Percentiles rank a stretch among this genome's conserved stretches.
Evolutionary conservation across 805 yeast genomes (phyloP).

Genomic region (Cyberlindnera galapagoensis): DNA sequence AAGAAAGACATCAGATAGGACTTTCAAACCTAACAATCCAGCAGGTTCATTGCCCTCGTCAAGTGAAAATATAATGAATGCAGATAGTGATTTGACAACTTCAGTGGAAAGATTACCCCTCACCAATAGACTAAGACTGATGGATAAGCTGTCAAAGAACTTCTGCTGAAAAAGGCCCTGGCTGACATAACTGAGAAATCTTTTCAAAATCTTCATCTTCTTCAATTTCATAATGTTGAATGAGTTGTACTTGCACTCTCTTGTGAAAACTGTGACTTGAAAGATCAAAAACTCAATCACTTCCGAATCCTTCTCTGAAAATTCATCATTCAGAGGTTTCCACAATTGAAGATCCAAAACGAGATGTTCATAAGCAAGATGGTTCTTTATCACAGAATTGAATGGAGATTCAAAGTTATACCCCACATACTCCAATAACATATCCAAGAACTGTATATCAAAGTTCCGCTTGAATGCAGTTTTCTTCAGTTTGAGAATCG

Average conservation of each 20-base stretch:
- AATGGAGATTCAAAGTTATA: slow-evolving; percentile 43
- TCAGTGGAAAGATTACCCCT: slow-evolving; percentile 48
- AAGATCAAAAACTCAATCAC: slow-evolving; percentile 46
- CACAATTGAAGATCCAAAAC: slow-evolving; percentile 62
- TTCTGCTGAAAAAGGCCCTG: slow-evolving; percentile 29
- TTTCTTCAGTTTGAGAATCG: slow-evolving; percentile 43
- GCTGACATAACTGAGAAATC: slow-evolving; percentile 23
- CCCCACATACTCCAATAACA: slow-evolving; percentile 49
- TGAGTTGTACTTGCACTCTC: slow-evolving; percentile 42
- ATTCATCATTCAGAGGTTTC: slow-evolving; percentile 26
- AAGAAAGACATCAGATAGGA: slow-evolving; percentile 25
- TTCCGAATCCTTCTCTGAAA: slow-evolving; percentile 27
- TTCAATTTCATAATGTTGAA: slow-evolving; percentile 48
- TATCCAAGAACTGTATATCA: slow-evolving; percentile 38
- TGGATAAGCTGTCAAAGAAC: slow-evolving; percentile 31
- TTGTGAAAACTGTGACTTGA: slow-evolving; percentile 51
- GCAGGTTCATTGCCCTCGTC: slow-evolving; percentile 25
- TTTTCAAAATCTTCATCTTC: slow-evolving; percentile 42
- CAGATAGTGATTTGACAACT: slow-evolving; percentile 44
- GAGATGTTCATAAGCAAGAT: slow-evolving; percentile 48
- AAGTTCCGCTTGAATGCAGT: slow-evolving; percentile 23
- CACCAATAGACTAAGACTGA: slow-evolving; percentile 34
- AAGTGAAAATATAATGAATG: slow-evolving; percentile 44
- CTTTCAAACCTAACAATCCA: slow-evolving; percentile 26
- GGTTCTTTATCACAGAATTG: slow-evolving; percentile 52